Conservation (phyloP, 106 monocot genomes). For the Allium fistulosum region DNA sequence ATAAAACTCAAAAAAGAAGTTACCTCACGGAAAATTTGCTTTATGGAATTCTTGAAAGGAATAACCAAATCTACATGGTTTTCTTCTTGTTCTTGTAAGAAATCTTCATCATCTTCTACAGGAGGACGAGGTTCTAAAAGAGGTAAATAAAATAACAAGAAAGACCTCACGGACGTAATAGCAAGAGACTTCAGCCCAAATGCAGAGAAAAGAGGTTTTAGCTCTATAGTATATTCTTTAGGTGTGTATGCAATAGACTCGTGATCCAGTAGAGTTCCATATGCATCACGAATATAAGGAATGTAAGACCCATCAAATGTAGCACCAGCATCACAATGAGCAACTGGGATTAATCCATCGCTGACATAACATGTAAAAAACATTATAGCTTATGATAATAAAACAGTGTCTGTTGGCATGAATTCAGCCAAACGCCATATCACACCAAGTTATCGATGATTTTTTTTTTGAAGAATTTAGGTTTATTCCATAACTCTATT, state of each 20-base stretch:
- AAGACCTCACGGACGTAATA: slow-evolving; percentile 74
- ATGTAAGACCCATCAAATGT: slow-evolving; percentile 21
- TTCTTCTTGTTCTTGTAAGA: slow-evolving; percentile 39
- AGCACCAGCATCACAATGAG: slow-evolving; percentile 76
- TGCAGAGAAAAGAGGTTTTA: slow-evolving; percentile 86
- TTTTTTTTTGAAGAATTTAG: no score
- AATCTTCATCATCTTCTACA: slow-evolving; percentile 61
- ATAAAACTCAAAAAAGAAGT: neutral
- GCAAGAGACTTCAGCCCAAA: slow-evolving; percentile 63
- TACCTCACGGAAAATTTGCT: slow-evolving; percentile 91
- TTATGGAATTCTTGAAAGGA: slow-evolving; percentile 83
- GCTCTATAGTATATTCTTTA: slow-evolving; percentile 70
- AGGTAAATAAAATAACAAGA: slow-evolving; percentile 82
- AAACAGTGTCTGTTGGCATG: no score
- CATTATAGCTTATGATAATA: no score
- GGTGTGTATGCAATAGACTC: slow-evolving; percentile 17
- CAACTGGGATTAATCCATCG: slow-evolving; percentile 44
- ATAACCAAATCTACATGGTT: slow-evolving; percentile 54
- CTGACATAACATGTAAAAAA: slow-evolving; percentile 24
- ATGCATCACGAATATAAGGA: slow-evolving; percentile 17
- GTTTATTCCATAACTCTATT: no score
- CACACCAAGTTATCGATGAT: no score
- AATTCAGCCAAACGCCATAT: no score
- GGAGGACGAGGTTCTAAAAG: slow-evolving; percentile 62
- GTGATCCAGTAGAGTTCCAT: slow-evolving; percentile 8